These are phyloP conservation scores for Phytophthora pseudosyringae DNA, from an alignment of 352 stramenopile species.

Conservation along the genomic window DNA sequence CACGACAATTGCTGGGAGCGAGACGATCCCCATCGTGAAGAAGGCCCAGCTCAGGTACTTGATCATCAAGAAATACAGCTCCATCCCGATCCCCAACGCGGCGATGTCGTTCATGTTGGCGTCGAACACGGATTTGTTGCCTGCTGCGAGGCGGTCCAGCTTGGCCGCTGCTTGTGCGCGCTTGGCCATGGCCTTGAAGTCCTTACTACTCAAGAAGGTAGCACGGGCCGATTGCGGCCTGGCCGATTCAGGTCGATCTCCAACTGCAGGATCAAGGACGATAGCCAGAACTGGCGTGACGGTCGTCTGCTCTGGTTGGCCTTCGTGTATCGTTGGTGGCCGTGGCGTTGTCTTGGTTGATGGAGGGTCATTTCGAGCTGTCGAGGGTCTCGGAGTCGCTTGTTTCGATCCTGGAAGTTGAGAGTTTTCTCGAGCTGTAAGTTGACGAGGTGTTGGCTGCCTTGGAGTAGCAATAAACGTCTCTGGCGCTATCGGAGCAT, in stretches of 20 bases:
- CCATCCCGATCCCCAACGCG: slow-evolving; percentile 78
- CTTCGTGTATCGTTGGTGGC: slow-evolving; percentile 4
- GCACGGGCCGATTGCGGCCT: slow-evolving; percentile 12
- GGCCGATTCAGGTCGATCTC: not conserved
- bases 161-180: slow-evolving; percentile 46
- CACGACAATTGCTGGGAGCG: slow-evolving; percentile 66
- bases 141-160: slow-evolving; percentile 61
- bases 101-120: slow-evolving; percentile 78
- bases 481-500: slow-evolving; percentile 26
- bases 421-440: slow-evolving; percentile 17
- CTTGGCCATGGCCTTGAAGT: slow-evolving; percentile 66
- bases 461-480: slow-evolving; percentile 19
- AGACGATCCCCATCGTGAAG: slow-evolving; percentile 71
- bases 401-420: slow-evolving; percentile 26
- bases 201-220: slow-evolving; percentile 47
- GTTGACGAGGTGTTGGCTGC: slow-evolving; percentile 16
- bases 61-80: slow-evolving; percentile 88
- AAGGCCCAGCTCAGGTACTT: slow-evolving; percentile 77
- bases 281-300: slow-evolving; percentile 16
- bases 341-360: slow-evolving; percentile 20
- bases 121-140: slow-evolving; percentile 70
- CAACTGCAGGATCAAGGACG: not conserved
- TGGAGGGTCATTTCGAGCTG: slow-evolving; percentile 15
- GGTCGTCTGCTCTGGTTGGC: not conserved
- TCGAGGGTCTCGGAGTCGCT: slow-evolving; percentile 9